phyloP scores from a whole-genome alignment of 2,329 filamentous ascomycete species.

The Blumeria graminis region DNA sequence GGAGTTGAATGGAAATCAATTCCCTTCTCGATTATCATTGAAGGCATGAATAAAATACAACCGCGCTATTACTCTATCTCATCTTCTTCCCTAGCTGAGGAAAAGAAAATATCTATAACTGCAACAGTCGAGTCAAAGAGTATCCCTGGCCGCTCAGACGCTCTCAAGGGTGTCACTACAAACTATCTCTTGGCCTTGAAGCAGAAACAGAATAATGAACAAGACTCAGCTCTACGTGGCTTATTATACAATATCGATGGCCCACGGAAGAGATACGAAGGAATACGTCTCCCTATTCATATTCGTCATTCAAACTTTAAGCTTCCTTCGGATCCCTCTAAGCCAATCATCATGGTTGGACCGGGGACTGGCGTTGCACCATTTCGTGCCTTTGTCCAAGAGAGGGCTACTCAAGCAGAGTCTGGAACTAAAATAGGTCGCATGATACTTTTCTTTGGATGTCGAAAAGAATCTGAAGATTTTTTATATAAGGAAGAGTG shows the following conservation, averaged over 20 bases:
- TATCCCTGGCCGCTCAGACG: constrained; percentile 50
- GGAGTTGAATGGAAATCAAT: constrained; percentile 59
- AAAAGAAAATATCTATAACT: constrained; percentile 85
- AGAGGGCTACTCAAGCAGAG: constrained; percentile 62
- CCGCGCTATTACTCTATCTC: constrained; percentile 99
- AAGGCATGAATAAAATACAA: constrained; percentile 83
- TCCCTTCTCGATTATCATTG: constrained; percentile 85
- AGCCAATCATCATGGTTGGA: constrained; percentile 87
- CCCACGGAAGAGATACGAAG: constrained; percentile 90
- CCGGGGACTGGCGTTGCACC: constrained; percentile 92
- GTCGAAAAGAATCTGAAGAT: constrained; percentile 67
- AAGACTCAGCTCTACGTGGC: constrained; percentile 58
- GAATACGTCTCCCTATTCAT: constrained; percentile 83
- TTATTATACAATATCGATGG: constrained; percentile 69
- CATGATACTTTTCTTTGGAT: constrained; percentile 86
- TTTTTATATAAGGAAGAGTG: constrained; percentile 84
- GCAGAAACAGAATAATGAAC: constrained; percentile 84
- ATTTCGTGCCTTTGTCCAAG: constrained; percentile 87
- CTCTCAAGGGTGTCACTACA: constrained; percentile 81
- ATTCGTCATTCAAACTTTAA: constrained; percentile 98
- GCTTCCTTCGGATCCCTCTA: constrained; percentile 79
- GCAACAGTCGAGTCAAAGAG: constrained; percentile 73
- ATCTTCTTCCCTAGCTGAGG: constrained; percentile 81
- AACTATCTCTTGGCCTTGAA: constrained; percentile 91
- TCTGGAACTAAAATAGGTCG: constrained; percentile 64